Conservation (phyloP, 2,329 filamentous ascomycete genomes). For the Neonectria hederae region DNA sequence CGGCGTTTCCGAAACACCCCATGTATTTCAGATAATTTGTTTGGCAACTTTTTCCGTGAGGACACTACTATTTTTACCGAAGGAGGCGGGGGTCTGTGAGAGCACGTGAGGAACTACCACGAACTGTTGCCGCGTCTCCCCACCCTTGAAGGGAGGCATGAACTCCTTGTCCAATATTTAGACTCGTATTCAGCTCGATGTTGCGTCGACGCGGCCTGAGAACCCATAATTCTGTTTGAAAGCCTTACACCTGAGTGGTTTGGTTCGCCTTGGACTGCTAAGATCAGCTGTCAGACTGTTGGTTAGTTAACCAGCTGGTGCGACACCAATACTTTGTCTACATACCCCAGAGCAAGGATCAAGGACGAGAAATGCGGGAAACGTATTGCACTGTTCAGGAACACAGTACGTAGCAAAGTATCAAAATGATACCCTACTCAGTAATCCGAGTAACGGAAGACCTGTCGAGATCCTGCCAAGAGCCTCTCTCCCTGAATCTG, state of each 20-base stretch:
- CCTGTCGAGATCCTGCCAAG: neutral
- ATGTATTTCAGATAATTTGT: slow-evolving; percentile 13
- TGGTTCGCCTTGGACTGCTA: neutral
- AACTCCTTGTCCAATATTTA: neutral
- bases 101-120: neutral
- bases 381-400: neutral
- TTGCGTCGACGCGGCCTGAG: neutral
- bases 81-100: neutral
- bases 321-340: neutral
- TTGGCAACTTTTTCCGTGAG: neutral
- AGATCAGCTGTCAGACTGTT: neutral
- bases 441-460: neutral
- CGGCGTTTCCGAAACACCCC: slow-evolving; percentile 15
- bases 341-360: neutral
- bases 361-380: neutral
- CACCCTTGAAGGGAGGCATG: neutral
- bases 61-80: neutral
- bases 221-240: neutral
- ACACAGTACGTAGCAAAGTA: neutral
- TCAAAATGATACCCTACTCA: neutral
- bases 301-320: neutral
- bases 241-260: neutral
- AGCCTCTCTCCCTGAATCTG: neutral
- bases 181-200: neutral
- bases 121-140: neutral